phyloP scores from a whole-genome alignment of 768 basidiomycete genomes.

The Boletus reticuloceps region DNA sequence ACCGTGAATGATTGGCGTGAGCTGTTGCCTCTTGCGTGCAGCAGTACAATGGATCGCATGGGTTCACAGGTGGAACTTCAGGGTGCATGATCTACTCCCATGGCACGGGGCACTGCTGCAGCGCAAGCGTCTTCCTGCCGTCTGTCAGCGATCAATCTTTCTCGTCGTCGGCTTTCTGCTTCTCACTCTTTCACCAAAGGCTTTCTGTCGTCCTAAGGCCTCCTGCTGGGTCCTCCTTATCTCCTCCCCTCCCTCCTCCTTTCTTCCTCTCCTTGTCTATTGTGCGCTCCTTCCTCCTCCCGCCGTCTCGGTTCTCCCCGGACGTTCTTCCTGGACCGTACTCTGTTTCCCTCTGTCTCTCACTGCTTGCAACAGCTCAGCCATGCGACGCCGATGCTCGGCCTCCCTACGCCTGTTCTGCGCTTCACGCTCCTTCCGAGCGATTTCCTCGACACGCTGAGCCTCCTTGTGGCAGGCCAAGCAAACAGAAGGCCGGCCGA shows the following conservation, averaged over 20 bases:
- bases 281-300: background rate
- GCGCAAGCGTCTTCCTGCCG: background rate
- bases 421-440: conserved; percentile 34
- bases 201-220: no score
- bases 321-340: conserved; percentile 10
- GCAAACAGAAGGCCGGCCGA: conserved; percentile 38
- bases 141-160: background rate
- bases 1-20: no score
- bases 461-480: conserved; percentile 41
- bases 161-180: background rate
- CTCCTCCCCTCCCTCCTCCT: background rate
- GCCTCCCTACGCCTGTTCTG: conserved; percentile 44
- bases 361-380: conserved; percentile 32
- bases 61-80: no score
- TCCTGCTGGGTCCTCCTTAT: background rate
- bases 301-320: conserved; percentile 36
- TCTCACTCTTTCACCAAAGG: conserved; percentile 26
- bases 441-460: conserved; percentile 37
- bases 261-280: background rate
- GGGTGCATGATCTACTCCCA: no score
- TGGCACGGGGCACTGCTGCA: no score
- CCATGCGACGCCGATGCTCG: conserved; percentile 37
- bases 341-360: conserved; percentile 5
- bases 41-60: no score
- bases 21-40: no score